Evolutionary conservation across 208 protist genomes (phyloP), one percentile per base, ranked within the genome.

Genomic region (Leishmania lainsoni): DNA sequence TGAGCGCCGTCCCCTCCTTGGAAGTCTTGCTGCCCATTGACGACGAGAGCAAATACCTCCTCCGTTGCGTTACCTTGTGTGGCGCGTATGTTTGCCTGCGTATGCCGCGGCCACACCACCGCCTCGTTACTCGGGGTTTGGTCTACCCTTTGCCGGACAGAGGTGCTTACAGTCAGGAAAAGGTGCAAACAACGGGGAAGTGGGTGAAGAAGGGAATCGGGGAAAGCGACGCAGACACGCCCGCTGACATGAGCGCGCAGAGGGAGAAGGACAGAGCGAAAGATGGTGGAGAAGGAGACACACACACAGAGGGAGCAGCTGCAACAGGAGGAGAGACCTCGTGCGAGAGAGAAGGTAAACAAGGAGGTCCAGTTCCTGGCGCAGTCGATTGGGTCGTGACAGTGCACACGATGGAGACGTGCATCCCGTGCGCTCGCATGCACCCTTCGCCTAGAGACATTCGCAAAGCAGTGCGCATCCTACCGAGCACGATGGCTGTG

Each of bases 11-110:
- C 75, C n/a, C 20, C 42, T 5, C 56, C 49, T 78, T 86, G 0
- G 79, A 86, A 14, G 71, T 51, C 16, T 52, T 42, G 17, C 73
- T 8, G 14, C 78, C 83, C 83, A 86, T 86, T 17, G 72, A 8
- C n/a, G 17, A 45, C 17, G 72, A 26, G 14, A 2, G 16, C 5
- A 42, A 59, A 76, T 45, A 16, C 72, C 6, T 59, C 32, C 39
- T 52, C 22, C 29, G 5, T 56, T 10, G 29, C 16, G 49, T n/a
- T 56, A 3, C 2, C 22, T 22, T 61, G 48, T 35, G n/a, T 76
- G 71, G 42, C 35, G 70, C 35, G 66, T 75, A 51, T 35, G 51
- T 61, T 12, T 39, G 42, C 8, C 45, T 56, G 29, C 3, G 20
- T 39, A 12, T 68, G 29, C 17, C 6, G n/a, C 70, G 17, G 48